A percentile compares a stretch with the other conserved stretches of the same genome.
Conservation (phyloP, 306 rosid species). For the Dalbergia oliveri region DNA sequence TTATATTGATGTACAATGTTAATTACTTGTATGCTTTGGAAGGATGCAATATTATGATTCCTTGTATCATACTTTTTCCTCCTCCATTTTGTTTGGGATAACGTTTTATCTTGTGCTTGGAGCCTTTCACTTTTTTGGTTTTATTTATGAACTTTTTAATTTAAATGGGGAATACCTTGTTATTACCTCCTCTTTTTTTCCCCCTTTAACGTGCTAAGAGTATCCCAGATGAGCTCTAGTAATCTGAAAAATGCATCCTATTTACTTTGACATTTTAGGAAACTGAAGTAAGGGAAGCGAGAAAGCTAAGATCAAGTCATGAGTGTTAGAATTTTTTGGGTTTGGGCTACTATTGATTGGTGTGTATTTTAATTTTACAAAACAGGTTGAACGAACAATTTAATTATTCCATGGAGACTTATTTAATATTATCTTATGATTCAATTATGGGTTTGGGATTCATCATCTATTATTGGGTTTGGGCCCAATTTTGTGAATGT, state of each 20-base stretch:
- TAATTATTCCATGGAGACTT: too few species aligned
- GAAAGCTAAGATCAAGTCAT: constrained; percentile 79
- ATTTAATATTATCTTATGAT: too few species aligned
- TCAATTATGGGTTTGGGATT: too few species aligned
- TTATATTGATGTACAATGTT: constrained; percentile 15
- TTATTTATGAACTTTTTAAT: constrained; percentile 13
- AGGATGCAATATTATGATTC: constrained; percentile 12
- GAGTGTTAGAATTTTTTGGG: too few species aligned
- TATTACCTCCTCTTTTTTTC: neutral
- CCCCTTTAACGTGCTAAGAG: neutral
- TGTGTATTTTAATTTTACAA: too few species aligned
- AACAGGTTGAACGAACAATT: too few species aligned
- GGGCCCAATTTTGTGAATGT: too few species aligned
- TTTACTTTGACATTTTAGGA: constrained; percentile 80
- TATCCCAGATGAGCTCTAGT: constrained; percentile 6
- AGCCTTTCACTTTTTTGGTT: neutral
- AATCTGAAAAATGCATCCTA: constrained; percentile 32
- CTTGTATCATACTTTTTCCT: neutral
- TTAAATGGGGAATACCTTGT: constrained; percentile 17
- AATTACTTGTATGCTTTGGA: constrained; percentile 2
- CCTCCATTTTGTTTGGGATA: constrained; percentile 11
- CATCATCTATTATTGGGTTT: too few species aligned
- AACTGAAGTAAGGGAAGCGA: constrained; percentile 93
- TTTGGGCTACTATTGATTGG: too few species aligned
- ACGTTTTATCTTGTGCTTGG: constrained; percentile 1